Conservation (phyloP, 345 rosid species). For the rapeseed (Brassica napus) region DNA sequence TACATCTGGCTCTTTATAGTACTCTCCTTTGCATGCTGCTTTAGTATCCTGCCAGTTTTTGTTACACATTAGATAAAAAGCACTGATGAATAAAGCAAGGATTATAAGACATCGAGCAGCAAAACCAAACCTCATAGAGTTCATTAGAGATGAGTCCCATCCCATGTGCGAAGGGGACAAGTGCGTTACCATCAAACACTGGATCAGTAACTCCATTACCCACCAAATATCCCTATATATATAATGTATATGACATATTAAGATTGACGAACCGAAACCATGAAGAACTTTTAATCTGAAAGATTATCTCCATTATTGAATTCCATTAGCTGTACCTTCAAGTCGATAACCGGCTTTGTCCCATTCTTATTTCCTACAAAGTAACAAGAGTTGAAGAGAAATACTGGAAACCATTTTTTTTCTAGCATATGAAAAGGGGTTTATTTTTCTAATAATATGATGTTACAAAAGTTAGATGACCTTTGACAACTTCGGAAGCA, state of each 20-base stretch:
- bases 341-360: constrained; percentile 58
- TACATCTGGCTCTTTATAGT: constrained; percentile 36
- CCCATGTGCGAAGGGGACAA: constrained; percentile 87
- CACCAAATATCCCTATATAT: constrained; percentile 82
- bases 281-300: background rate
- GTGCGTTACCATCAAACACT: constrained; percentile 75
- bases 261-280: background rate
- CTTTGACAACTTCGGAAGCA: constrained; percentile 68
- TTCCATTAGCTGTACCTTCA: constrained; percentile 53
- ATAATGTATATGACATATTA: background rate
- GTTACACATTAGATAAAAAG: background rate
- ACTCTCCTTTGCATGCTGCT: constrained; percentile 58
- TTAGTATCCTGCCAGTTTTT: constrained; percentile 56
- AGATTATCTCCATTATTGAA: background rate
- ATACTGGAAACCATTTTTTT: background rate
- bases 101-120: background rate
- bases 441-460: background rate
- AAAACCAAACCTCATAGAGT: constrained; percentile 58
- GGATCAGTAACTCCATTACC: constrained; percentile 92
- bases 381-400: background rate
- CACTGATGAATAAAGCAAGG: background rate
- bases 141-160: constrained; percentile 87
- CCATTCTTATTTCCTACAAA: constrained; percentile 61
- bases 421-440: background rate
- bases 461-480: constrained; percentile 33